Evolutionary conservation across 345 rosid genomes (phyloP).

Genomic region (Eutrema heterophyllum): DNA sequence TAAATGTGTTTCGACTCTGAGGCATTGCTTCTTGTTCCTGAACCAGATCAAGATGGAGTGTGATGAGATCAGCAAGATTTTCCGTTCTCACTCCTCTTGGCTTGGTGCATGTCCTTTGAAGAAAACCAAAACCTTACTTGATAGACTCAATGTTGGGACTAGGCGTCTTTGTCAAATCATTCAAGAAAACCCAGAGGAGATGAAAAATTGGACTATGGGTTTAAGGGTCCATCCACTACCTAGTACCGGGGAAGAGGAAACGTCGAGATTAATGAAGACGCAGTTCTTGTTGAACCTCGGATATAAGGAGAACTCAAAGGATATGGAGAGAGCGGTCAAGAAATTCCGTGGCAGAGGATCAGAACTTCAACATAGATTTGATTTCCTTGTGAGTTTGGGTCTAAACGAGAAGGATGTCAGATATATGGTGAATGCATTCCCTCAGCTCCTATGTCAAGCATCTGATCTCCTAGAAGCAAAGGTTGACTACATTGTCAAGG

Average conservation of each 20-base stretch:
- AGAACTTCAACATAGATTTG: slow-evolving; percentile 62
- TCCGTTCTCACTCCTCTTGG: slow-evolving; percentile 38
- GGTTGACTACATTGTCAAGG: slow-evolving; percentile 45
- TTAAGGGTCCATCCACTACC: slow-evolving; percentile 39
- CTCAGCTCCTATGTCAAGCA: slow-evolving; percentile 50
- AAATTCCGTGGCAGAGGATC: slow-evolving; percentile 49
- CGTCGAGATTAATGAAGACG: slow-evolving; percentile 37
- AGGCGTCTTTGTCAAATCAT: slow-evolving; percentile 48
- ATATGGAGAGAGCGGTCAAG: slow-evolving; percentile 44
- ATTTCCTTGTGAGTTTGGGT: slow-evolving; percentile 56
- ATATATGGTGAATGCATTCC: slow-evolving; percentile 46
- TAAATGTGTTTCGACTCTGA: slow-evolving; percentile 48
- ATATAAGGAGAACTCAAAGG: slow-evolving; percentile 32
- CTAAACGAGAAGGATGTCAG: slow-evolving; percentile 46
- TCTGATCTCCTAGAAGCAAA: slow-evolving; percentile 45
- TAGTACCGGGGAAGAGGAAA: slow-evolving; percentile 15
- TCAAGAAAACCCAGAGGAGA: slow-evolving; percentile 49
- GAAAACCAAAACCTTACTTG: slow-evolving; percentile 39
- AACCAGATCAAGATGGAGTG: slow-evolving; percentile 52
- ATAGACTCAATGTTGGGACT: slow-evolving; percentile 47
- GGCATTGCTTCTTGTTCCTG: slow-evolving; percentile 43
- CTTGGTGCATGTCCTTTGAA: slow-evolving; percentile 50
- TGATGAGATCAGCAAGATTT: slow-evolving; percentile 43
- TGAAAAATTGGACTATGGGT: slow-evolving; percentile 60
- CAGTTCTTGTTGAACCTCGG: slow-evolving; percentile 53